These are phyloP conservation scores for Symmetrospora coprosmae DNA, from an alignment of 768 basidiomycete genomes.

Conservation along the genomic window DNA sequence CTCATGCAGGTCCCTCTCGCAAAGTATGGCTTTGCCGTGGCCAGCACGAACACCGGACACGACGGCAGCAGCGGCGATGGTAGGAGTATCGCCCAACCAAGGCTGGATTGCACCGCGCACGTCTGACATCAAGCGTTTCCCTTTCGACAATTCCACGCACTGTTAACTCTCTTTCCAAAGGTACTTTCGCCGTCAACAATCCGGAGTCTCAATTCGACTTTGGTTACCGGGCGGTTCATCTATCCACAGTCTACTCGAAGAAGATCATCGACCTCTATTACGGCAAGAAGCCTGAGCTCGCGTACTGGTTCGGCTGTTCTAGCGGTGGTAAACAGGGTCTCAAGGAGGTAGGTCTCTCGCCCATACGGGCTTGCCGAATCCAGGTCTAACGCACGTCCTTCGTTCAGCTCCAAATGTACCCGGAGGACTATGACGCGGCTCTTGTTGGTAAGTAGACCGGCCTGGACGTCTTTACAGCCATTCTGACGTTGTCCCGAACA, in stretches of 20 bases:
- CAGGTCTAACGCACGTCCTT: not conserved
- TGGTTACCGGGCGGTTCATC: conserved; percentile 22
- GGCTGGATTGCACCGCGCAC: too few species aligned
- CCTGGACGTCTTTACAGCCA: not conserved
- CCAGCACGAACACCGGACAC: conserved; percentile 8
- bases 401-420: conserved; percentile 22
- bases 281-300: conserved; percentile 13
- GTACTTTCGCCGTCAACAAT: conserved; percentile 21
- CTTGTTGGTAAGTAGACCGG: conserved; percentile 22
- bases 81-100: not conserved
- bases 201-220: not conserved
- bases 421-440: conserved; percentile 25
- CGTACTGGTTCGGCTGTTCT: conserved; percentile 31
- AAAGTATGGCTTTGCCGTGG: conserved; percentile 18
- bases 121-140: not conserved
- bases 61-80: not conserved
- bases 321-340: conserved; percentile 30
- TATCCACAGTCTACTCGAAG: conserved; percentile 27
- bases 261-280: conserved; percentile 28
- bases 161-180: conserved; percentile 10
- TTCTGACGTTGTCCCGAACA: not conserved
- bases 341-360: conserved; percentile 1
- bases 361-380: not conserved
- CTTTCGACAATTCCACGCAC: conserved; percentile 11
- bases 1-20: conserved; percentile 22